phyloP scores from a whole-genome alignment of 495 filamentous ascomycete genomes.

The Talaromyces nanjingensis region DNA sequence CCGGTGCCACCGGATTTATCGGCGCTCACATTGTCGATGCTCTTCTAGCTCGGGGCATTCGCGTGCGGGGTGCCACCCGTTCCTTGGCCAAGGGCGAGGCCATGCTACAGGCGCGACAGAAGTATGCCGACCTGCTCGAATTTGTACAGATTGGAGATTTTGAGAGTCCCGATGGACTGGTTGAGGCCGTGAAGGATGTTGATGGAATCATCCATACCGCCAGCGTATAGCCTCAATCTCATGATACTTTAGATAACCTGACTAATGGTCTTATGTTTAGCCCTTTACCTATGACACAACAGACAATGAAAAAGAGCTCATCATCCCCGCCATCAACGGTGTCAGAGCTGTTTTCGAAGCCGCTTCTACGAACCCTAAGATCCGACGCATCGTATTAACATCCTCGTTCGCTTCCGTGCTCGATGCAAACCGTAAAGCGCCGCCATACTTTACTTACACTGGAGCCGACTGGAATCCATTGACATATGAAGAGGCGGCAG shows the following conservation, averaged over 20 bases:
- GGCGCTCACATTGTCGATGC: constrained; percentile 6
- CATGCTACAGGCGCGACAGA: not conserved
- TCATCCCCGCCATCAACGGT: constrained; percentile 1
- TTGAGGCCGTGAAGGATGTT: constrained; percentile 1
- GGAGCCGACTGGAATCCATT: constrained; percentile 29
- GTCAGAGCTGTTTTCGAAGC: not conserved
- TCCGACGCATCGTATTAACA: constrained; percentile 3
- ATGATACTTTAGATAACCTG: too few species aligned
- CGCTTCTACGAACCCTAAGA: not conserved
- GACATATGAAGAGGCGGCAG: constrained; percentile 81
- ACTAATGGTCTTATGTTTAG: not conserved
- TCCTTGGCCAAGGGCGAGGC: constrained; percentile 1
- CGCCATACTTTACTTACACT: not conserved
- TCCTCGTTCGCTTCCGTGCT: constrained; percentile 1
- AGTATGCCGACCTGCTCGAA: not conserved
- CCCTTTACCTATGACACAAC: not conserved
- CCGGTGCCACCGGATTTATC: constrained; percentile 6
- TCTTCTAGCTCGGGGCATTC: constrained; percentile 14
- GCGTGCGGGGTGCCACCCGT: constrained; percentile 12
- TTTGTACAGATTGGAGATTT: constrained; percentile 1
- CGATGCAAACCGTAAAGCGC: not conserved
- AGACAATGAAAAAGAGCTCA: constrained; percentile 16
- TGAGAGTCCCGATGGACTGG: not conserved
- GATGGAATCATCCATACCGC: constrained; percentile 5
- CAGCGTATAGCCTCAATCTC: not conserved